A percentile compares a stretch with the other conserved stretches of the same genome.
These are phyloP conservation scores for Allomyces macrogynus DNA, from an alignment of 192 early-diverging fungal species.

Conservation along the genomic window DNA sequence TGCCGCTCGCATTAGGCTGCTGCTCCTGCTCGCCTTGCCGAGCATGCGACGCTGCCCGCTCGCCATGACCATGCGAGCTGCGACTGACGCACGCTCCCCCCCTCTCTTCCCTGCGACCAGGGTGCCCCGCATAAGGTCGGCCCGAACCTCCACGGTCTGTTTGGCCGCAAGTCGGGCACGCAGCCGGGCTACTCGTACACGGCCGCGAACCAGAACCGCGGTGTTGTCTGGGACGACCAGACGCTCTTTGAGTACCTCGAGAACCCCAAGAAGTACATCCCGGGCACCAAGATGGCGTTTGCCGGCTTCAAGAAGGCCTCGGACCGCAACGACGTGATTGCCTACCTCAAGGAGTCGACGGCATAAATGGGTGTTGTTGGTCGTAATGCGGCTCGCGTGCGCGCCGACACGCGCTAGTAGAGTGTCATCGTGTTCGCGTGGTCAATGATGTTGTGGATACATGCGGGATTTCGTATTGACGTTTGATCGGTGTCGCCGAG, in stretches of 20 bases:
- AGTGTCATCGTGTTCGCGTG: too few species aligned
- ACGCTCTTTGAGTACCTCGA: conserved; percentile 88
- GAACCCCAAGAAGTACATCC: conserved; percentile 97
- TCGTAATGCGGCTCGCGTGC: too few species aligned
- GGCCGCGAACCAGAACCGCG: conserved; percentile 69
- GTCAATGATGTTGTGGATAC: too few species aligned
- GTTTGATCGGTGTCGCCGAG: too few species aligned
- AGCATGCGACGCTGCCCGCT: too few species aligned
- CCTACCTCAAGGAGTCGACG: conserved; percentile 67
- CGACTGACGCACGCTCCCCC: too few species aligned
- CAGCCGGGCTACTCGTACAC: conserved; percentile 81
- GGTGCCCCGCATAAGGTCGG: conserved; percentile 83
- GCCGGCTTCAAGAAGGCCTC: conserved; percentile 64
- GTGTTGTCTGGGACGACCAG: conserved; percentile 65
- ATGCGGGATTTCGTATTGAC: too few species aligned
- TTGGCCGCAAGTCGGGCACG: conserved; percentile 72
- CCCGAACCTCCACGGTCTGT: conserved; percentile 84
- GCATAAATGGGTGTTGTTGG: conserved; percentile 8
- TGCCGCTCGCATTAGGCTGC: too few species aligned
- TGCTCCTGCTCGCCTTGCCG: too few species aligned
- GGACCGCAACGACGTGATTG: conserved; percentile 57
- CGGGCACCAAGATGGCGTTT: conserved; percentile 96
- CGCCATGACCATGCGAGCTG: too few species aligned
- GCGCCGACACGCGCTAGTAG: too few species aligned
- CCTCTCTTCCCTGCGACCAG: too few species aligned